Evolutionary conservation across 768 basidiomycete species (phyloP), one percentile per base, ranked within the genome.

Genomic region (Peribolospora baueri): DNA sequence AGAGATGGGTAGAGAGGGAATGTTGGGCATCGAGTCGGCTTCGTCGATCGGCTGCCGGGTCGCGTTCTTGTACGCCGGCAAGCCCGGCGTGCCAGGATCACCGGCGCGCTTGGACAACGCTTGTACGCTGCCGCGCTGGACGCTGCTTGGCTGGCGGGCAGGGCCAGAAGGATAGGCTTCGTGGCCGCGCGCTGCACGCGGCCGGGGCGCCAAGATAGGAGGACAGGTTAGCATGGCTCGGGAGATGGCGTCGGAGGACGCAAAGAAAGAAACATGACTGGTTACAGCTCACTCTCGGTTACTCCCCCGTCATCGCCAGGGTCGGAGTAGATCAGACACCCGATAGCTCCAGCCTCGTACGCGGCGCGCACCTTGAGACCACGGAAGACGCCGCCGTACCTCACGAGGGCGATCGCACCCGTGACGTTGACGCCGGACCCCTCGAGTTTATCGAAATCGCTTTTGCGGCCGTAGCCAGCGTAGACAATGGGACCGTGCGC

Each of bases 291-390:
- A 25, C 25, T 25, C 25, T 25, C 25, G 25, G 25, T 25, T 25
- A 25, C 25, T 25, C 25, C 55, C 37, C 61, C 62, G 46, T 64
- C 63, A 40, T 60, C 62, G 46, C 53, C 55, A 7, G 62, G 63
- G 54, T 64, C 63, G 1, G 60, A 56, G 50, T 62, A 64, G 50
- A 64, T 61, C 25, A 64, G n/a, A 45, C 56, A 51, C 42, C 59
- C 62, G 13, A 55, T 50, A 2, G 64, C 64, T 1, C 64, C 64
- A 0, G 56, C 54, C 10, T 60, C 60, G 9, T 50, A 52, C 2
- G 88, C 86, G 3, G 78, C 76, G 70, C 84, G 77, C 54, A 88
- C 72, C 80, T 86, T 93, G 14, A 97, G 71, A 8, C 90, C 90
- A 59, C 90, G 79, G 70, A 83, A 84, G 55, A 75, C 73, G 9